Conservation (phyloP, 306 rosid species). For the Rosa rugosa region DNA sequence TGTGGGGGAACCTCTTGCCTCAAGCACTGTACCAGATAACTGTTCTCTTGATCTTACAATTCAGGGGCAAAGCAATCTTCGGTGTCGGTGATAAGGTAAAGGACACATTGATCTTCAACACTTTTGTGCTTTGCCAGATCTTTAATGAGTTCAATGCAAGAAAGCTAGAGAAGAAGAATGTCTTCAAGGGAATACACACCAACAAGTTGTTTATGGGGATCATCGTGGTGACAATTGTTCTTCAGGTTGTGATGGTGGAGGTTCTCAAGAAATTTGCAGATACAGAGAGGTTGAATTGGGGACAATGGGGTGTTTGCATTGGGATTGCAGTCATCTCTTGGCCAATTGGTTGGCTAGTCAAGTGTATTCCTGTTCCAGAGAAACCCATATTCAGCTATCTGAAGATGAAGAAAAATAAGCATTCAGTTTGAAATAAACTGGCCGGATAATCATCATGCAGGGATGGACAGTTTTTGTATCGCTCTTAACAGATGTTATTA, state of each 20-base stretch:
- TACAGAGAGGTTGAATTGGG: slow-evolving; percentile 37
- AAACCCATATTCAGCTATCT: slow-evolving; percentile 25
- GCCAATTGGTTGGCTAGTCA: slow-evolving; percentile 42
- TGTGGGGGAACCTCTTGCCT: slow-evolving; percentile 43
- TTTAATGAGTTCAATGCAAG: slow-evolving; percentile 47
- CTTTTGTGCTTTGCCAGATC: slow-evolving; percentile 40
- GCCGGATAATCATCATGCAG: no score
- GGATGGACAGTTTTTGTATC: no score
- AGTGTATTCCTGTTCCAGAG: slow-evolving; percentile 33
- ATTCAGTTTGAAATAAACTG: neutral
- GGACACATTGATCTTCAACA: slow-evolving; percentile 39
- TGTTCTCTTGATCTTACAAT: slow-evolving; percentile 27
- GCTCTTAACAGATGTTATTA: no score
- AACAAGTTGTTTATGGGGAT: slow-evolving; percentile 41
- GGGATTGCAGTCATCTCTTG: slow-evolving; percentile 33
- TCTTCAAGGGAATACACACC: slow-evolving; percentile 36
- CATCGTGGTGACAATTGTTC: slow-evolving; percentile 23
- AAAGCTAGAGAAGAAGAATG: slow-evolving; percentile 39
- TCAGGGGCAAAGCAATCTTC: slow-evolving; percentile 28
- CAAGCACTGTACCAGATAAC: slow-evolving; percentile 35
- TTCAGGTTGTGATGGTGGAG: slow-evolving; percentile 42
- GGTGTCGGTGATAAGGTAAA: slow-evolving; percentile 28
- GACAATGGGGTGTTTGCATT: slow-evolving; percentile 36
- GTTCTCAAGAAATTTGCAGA: slow-evolving; percentile 39
- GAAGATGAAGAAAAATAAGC: neutral